Percentiles rank a stretch among this genome's conserved stretches.
Conservation (phyloP, 2,329 filamentous ascomycete species). For the Neonectria neomacrospora region DNA sequence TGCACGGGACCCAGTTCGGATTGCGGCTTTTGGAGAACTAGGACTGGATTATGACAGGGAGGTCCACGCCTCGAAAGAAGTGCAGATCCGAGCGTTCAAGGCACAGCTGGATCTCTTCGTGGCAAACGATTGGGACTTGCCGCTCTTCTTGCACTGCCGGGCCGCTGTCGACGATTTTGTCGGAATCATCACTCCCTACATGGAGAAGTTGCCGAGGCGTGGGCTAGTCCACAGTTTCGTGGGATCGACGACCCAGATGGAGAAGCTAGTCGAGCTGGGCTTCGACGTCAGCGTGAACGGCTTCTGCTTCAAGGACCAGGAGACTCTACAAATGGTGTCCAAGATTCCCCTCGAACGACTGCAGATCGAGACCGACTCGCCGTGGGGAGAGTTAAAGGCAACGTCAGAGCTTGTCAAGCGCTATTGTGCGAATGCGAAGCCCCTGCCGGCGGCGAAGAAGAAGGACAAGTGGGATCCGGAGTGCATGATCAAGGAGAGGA, state of each 20-base stretch:
- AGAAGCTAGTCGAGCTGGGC: slow-evolving; percentile 38
- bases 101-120: slow-evolving; percentile 43
- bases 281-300: slow-evolving; percentile 56
- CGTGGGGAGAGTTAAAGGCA: slow-evolving; percentile 43
- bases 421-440: slow-evolving; percentile 53
- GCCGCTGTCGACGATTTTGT: slow-evolving; percentile 44
- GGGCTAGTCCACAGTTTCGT: slow-evolving; percentile 45
- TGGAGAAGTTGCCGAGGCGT: slow-evolving; percentile 38
- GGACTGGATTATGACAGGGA: slow-evolving; percentile 62
- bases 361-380: slow-evolving; percentile 45
- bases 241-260: slow-evolving; percentile 39
- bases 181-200: slow-evolving; percentile 53
- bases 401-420: slow-evolving; percentile 48
- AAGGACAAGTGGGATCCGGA: slow-evolving; percentile 59
- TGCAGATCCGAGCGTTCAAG: slow-evolving; percentile 40
- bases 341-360: slow-evolving; percentile 38
- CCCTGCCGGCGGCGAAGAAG: slow-evolving; percentile 57
- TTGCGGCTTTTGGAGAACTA: slow-evolving; percentile 61
- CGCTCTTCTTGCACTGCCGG: slow-evolving; percentile 43
- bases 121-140: slow-evolving; percentile 39
- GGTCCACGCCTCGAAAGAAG: slow-evolving; percentile 52
- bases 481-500: slow-evolving; percentile 61
- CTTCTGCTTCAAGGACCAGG: slow-evolving; percentile 52
- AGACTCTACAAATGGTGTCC: slow-evolving; percentile 41
- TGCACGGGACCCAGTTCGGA: slow-evolving; percentile 39